Evolutionary conservation across 78 protist genomes (phyloP), one percentile per base, ranked within the genome.

Genomic region (Monosiga brevicollis): DNA sequence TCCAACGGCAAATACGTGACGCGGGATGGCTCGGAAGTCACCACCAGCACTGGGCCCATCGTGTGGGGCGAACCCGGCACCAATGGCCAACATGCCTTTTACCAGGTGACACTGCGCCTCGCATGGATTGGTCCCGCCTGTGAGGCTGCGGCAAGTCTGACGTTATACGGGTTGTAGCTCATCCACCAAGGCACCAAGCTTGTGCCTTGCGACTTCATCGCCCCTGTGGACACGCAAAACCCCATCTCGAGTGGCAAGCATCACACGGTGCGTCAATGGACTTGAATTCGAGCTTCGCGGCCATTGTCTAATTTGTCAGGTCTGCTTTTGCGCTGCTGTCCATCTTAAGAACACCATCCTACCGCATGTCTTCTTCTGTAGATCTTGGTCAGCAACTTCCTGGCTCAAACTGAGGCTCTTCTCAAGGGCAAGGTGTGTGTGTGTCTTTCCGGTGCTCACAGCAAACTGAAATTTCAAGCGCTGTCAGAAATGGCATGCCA

Each of bases 1-100:
- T 82, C 89, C 55, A 91, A 91, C 87, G 94, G 96, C 42, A 90
- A 88, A 85, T 70, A n/a, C 55, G 88, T 35, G 29, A 78, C 88
- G 43, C 87, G 86, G 73, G 87, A 34, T 72, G 95, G 94, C 62
- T 0, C 26, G 62, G 37, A 0, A 29, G 88, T 91, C 39, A 3
- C 76, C 36, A 37, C 25, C 24, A 71, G 86, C 34, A 95, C 99
- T 20, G 97, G 97, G 20, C 95, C 97, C 36, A 89, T 96, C 74
- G 90, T 94, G 62, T 95, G 94, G 94, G 99, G 99, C 43, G 98
- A 97, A 82, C 97, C 99, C 24, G 99, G 99, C 20, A 97, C 98
- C 74, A 95, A 94, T 78, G 98, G 97, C 11, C 99, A 97, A 90
- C 99, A 97, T 79, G 96, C 98, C 1, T 96, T 97, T 93, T 95